phyloP scores from a whole-genome alignment of 129 eudicot species.

The Flaveria linearis region DNA sequence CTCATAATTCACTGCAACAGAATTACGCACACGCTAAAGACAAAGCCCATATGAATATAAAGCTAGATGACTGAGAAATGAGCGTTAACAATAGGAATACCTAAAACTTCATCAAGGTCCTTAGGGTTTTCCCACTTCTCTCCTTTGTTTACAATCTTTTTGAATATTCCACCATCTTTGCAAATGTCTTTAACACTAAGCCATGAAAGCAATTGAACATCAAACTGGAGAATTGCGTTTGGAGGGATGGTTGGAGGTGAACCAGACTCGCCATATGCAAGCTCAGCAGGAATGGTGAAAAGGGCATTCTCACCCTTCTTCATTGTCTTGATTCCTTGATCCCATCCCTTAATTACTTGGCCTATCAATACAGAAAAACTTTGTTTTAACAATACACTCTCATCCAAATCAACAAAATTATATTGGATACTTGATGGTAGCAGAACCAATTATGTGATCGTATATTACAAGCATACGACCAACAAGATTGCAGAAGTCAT shows the following conservation, averaged over 20 bases:
- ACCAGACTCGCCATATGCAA: conserved; percentile 92
- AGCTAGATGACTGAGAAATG: background rate
- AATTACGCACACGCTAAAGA: background rate
- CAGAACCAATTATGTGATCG: background rate
- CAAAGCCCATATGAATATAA: background rate
- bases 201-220: conserved; percentile 91
- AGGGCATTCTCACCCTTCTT: conserved; percentile 94
- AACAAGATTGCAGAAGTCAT: background rate
- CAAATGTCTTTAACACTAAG: conserved; percentile 82
- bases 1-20: conserved; percentile 76
- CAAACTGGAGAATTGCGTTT: conserved; percentile 83
- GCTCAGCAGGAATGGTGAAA: conserved; percentile 90
- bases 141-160: conserved; percentile 77
- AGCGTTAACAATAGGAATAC: conserved; percentile 34
- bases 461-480: background rate
- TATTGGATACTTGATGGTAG: background rate
- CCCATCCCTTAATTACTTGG: conserved; percentile 99
- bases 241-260: conserved; percentile 97
- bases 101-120: conserved; percentile 92
- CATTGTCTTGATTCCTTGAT: conserved; percentile 91
- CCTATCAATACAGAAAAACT: conserved; percentile 43
- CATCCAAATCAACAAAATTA: background rate
- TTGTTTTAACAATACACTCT: background rate
- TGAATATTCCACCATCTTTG: conserved; percentile 95
- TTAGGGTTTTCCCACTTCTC: conserved; percentile 98